phyloP scores from a whole-genome alignment of 805 yeast species.

The Zygosaccharomyces rouxii region DNA sequence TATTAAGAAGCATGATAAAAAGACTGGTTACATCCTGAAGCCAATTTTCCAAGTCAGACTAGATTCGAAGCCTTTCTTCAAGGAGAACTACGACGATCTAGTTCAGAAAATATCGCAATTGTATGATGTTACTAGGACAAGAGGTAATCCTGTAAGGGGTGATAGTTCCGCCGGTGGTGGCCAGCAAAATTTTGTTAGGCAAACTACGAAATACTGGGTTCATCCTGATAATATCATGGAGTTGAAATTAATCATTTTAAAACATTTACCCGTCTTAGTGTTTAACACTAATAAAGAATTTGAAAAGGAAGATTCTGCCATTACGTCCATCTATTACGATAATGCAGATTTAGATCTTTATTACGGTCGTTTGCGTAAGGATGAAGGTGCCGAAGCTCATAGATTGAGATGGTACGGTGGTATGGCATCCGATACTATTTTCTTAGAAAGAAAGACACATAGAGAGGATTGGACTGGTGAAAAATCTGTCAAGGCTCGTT shows the following conservation, averaged over 20 bases:
- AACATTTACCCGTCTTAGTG: constrained; percentile 94
- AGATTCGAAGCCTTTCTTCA: constrained; percentile 91
- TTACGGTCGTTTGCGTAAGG: constrained; percentile 90
- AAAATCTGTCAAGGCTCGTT: constrained; percentile 97
- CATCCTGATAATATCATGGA: constrained; percentile 98
- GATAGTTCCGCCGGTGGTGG: constrained; percentile 98
- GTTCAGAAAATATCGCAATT: constrained; percentile 85
- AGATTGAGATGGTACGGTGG: constrained; percentile 99
- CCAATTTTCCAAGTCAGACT: constrained; percentile 93
- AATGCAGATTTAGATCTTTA: constrained; percentile 84
- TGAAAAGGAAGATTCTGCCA: constrained; percentile 90
- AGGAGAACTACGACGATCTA: constrained; percentile 85
- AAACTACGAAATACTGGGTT: constrained; percentile 98
- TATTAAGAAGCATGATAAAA: constrained; percentile 93
- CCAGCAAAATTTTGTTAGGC: constrained; percentile 97
- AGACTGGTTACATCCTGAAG: constrained; percentile 70
- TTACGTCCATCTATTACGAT: constrained; percentile 94
- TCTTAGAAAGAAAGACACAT: constrained; percentile 96
- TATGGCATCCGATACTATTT: constrained; percentile 85
- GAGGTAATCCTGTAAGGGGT: constrained; percentile 93
- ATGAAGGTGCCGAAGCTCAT: constrained; percentile 98
- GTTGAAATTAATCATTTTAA: constrained; percentile 82
- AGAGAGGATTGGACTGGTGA: constrained; percentile 99
- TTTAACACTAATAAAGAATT: constrained; percentile 95
- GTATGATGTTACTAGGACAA: constrained; percentile 89